phyloP scores from a whole-genome alignment of 2,329 filamentous ascomycete genomes.

The Microdochium bolleyi region DNA sequence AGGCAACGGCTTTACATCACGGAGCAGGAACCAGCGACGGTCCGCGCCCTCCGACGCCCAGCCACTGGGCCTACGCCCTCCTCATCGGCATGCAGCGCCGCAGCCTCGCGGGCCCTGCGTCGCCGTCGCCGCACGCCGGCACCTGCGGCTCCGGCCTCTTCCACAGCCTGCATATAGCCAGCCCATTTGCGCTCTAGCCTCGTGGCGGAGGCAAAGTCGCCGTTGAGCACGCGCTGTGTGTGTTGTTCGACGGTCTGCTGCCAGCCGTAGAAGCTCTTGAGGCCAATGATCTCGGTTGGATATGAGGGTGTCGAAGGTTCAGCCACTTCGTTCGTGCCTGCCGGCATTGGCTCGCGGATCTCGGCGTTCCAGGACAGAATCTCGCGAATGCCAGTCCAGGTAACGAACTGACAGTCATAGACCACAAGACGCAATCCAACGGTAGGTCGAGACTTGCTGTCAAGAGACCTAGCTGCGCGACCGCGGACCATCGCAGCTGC shows the following conservation, averaged over 20 bases:
- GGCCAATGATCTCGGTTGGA: conserved; percentile 69
- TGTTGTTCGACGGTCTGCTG: conserved; percentile 94
- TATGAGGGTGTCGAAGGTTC: conserved; percentile 38
- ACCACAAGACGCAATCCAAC: conserved; percentile 70
- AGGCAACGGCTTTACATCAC: conserved; percentile 57
- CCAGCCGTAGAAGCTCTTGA: conserved; percentile 94
- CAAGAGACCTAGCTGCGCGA: conserved; percentile 42
- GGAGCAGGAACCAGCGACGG: conserved; percentile 46
- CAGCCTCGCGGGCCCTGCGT: conserved; percentile 72
- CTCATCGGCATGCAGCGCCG: conserved; percentile 72
- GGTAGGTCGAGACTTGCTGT: conserved; percentile 32
- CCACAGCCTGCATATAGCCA: conserved; percentile 85
- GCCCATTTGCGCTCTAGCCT: conserved; percentile 88
- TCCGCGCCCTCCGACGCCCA: conserved; percentile 54
- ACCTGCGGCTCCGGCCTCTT: conserved; percentile 69
- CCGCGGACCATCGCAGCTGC: conserved; percentile 71
- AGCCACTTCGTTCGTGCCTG: neutral
- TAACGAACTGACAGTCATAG: conserved; percentile 88
- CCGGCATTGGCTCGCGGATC: conserved; percentile 41
- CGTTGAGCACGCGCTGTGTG: conserved; percentile 72
- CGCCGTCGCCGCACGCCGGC: conserved; percentile 61
- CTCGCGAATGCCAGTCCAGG: conserved; percentile 85
- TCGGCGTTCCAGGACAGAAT: conserved; percentile 80
- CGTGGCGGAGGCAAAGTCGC: conserved; percentile 65
- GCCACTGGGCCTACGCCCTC: conserved; percentile 56